Base-by-base conservation (phyloP, 2,329 filamentous ascomycete species). In the Neopestalotiopsis clavispora region DNA sequence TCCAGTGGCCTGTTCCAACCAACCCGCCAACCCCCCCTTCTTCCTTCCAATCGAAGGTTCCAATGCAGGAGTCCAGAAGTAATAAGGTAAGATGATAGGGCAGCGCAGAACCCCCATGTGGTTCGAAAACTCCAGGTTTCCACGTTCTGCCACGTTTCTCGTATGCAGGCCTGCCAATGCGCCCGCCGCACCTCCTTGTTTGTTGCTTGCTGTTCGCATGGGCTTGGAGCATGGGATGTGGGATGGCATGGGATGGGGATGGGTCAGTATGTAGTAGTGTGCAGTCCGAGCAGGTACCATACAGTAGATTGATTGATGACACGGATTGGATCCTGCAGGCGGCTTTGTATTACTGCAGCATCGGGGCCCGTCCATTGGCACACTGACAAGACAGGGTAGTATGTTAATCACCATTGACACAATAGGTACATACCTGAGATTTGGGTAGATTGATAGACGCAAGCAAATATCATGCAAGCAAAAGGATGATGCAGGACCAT, bases 121-220 rank as follows among this genome's bases (percentile, higher is more conserved):
- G 45, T 52, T 52, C 45, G 14, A 14, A 14, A n/a, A n/a, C n/a
- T 20, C 45, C 45, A 52, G 17, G 45, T 59, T 64, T 52, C 40
- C 61, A 64, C 61, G 61, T 64, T 49, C 40, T 61, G 59, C 63
- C 63, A 57, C 49, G 63, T 66, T 66, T 66, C 63, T 66, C 63
- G n/a, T 34, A 49, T 57, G 42, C 63, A 65, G 12, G n/a, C 63
- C 30, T 23, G 38, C 63, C 49, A 45, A 45, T 66, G 63, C 63
- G 49, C 52, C 63, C 42, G 17, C 45, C 45, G 45, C 45, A 52
- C 57, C 28, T 34, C 32, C 28, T 60, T 52, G 45, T 52, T n/a
- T 52, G 45, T 52, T 52, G 6, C 34, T 52, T 52, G 6, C 34
- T 38, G 45, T 17, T n/a, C 45, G 20, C 45, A 52, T 52, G 45